These are phyloP conservation scores for Plasmodium inui DNA, from an alignment of 169 alveolate species.

Conservation along the genomic window DNA sequence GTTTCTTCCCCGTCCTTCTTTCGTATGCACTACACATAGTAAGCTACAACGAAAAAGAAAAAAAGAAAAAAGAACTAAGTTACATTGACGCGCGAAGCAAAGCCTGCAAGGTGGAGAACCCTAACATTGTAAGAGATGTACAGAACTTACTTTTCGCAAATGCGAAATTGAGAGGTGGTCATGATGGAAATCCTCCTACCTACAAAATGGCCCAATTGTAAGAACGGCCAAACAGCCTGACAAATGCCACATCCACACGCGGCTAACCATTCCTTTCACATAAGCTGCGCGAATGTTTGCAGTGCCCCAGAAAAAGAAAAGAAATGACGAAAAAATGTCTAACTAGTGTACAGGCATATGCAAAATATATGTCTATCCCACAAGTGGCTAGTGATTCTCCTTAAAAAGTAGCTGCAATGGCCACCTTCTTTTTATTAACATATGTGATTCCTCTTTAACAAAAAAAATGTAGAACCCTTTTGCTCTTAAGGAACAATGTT, in stretches of 20 bases:
- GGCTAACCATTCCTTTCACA: background rate
- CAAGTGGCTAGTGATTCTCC: background rate
- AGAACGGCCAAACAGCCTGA: background rate
- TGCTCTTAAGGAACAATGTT: background rate
- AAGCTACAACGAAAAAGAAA: background rate
- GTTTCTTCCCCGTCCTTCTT: background rate
- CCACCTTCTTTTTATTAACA: background rate
- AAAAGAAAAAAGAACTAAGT: background rate
- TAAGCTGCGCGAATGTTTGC: background rate
- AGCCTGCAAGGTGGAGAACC: background rate
- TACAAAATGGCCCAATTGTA: background rate
- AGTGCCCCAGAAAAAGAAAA: background rate
- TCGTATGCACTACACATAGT: background rate
- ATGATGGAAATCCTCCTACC: background rate
- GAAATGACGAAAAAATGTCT: background rate
- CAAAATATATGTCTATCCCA: background rate
- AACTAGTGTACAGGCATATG: background rate
- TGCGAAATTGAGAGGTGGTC: background rate
- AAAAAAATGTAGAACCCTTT: background rate
- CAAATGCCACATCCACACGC: background rate
- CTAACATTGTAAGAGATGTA: background rate
- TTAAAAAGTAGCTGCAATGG: background rate
- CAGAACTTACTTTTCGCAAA: background rate
- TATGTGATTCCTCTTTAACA: background rate
- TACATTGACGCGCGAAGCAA: background rate